Evolutionary conservation across 2,329 filamentous ascomycete genomes (phyloP).

Genomic region (Fusarium acutatum): DNA sequence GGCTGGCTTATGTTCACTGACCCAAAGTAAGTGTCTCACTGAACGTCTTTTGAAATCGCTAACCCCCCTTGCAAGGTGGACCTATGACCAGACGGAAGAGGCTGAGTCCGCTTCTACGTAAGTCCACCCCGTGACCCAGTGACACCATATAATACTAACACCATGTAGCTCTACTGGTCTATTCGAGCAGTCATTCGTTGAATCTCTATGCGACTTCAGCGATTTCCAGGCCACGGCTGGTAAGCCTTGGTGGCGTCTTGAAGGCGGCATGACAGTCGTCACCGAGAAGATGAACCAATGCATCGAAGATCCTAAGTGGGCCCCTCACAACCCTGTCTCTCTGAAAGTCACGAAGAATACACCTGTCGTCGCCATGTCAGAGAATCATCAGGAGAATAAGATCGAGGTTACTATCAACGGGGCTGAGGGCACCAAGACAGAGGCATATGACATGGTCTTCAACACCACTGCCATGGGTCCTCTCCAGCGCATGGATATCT

Average conservation of each 20-base stretch:
- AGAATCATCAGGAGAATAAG: not conserved
- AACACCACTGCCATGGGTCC: conserved; percentile 26
- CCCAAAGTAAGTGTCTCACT: rapidly evolving
- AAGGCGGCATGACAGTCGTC: conserved; percentile 25
- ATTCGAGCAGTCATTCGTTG: conserved; percentile 15
- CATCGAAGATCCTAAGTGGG: not conserved
- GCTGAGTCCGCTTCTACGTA: conserved; percentile 8
- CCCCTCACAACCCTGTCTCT: not conserved
- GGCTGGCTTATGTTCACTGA: conserved; percentile 13
- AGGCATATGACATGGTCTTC: conserved; percentile 24
- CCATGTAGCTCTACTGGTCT: conserved; percentile 11
- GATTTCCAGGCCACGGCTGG: conserved; percentile 9
- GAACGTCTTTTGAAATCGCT: rapidly evolving
- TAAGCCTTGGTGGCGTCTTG: conserved; percentile 10
- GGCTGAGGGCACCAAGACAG: not conserved
- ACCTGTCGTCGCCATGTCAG: not conserved
- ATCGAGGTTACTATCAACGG: not conserved
- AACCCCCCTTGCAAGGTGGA: not conserved
- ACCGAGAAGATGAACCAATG: conserved; percentile 13
- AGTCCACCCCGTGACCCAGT: rapidly evolving
- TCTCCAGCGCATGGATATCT: conserved; percentile 18
- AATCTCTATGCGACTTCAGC: conserved; percentile 20
- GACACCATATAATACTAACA: not conserved
- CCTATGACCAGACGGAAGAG: conserved; percentile 1
- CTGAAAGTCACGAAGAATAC: not conserved